Conservation (phyloP, 257 asterid genomes). For the Salvia rosmarinus region DNA sequence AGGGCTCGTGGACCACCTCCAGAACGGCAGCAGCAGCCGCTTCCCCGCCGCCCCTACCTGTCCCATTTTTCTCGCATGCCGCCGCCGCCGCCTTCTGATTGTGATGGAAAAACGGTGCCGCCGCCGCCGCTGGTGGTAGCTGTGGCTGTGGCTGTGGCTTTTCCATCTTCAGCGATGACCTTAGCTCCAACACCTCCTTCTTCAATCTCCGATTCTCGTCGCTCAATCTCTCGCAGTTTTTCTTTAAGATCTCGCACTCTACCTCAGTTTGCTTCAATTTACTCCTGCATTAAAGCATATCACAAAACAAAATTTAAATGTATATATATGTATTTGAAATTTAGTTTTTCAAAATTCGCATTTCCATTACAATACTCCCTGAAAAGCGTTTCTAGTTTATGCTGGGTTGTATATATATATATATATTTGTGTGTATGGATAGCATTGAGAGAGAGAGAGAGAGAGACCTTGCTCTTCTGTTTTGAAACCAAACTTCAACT, state of each 20-base stretch:
- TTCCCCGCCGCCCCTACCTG: conserved; percentile 43
- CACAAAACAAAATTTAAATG: not conserved
- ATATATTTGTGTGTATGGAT: not conserved
- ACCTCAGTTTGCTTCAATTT: conserved; percentile 85
- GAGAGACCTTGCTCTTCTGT: conserved; percentile 69
- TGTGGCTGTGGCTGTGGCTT: conserved; percentile 13
- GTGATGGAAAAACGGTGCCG: too few relatives aligned
- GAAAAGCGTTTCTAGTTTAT: too few relatives aligned
- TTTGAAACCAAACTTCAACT: conserved; percentile 86
- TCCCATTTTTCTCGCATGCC: conserved; percentile 33
- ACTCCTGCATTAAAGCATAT: conserved; percentile 51
- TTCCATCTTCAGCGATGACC: conserved; percentile 38
- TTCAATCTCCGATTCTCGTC: conserved; percentile 63
- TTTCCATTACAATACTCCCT: too few relatives aligned
- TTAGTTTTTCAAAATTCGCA: too few relatives aligned
- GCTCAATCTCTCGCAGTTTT: conserved; percentile 52
- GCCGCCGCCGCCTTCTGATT: conserved; percentile 31
- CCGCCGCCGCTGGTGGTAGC: not conserved
- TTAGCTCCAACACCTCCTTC: conserved; percentile 60
- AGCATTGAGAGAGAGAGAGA: not conserved
- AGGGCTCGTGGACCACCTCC: conserved; percentile 43
- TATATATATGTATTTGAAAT: not conserved
- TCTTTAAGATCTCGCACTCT: conserved; percentile 69
- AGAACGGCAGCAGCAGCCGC: conserved; percentile 28
- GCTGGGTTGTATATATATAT: not conserved